These are phyloP conservation scores for Sanghuangporus sanghuang DNA, from an alignment of 1,284 basidiomycete species.

Conservation along the genomic window DNA sequence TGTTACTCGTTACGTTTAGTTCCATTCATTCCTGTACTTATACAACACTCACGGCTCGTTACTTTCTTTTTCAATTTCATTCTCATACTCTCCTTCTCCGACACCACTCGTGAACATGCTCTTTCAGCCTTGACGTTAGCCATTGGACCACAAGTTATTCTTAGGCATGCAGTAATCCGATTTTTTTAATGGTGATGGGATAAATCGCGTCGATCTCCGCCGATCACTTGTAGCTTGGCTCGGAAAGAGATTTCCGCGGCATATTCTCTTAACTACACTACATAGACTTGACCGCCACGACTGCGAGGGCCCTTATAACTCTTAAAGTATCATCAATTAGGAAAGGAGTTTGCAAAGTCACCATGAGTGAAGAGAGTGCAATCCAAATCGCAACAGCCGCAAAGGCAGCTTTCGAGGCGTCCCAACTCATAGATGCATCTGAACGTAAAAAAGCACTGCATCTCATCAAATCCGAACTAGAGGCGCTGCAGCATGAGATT, in stretches of 20 bases:
- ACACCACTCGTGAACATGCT: background rate
- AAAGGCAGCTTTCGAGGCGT: conserved; percentile 79
- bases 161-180: background rate
- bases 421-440: conserved; percentile 68
- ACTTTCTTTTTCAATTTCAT: background rate
- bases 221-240: background rate
- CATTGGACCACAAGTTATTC: background rate
- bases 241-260: background rate
- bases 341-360: background rate
- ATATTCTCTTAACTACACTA: background rate
- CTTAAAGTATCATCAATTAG: no score
- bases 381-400: conserved; percentile 65
- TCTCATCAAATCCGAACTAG: conserved; percentile 65
- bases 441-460: conserved; percentile 71
- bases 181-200: background rate
- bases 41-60: conserved; percentile 4
- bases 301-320: no score
- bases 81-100: background rate
- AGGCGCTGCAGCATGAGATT: conserved; percentile 59
- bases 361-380: background rate
- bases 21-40: conserved; percentile 4
- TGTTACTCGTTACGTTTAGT: background rate
- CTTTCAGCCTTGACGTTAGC: background rate
- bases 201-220: background rate
- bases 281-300: no score